Base-by-base conservation (phyloP, 352 stramenopile species). In the Globisporangium irregulare region DNA sequence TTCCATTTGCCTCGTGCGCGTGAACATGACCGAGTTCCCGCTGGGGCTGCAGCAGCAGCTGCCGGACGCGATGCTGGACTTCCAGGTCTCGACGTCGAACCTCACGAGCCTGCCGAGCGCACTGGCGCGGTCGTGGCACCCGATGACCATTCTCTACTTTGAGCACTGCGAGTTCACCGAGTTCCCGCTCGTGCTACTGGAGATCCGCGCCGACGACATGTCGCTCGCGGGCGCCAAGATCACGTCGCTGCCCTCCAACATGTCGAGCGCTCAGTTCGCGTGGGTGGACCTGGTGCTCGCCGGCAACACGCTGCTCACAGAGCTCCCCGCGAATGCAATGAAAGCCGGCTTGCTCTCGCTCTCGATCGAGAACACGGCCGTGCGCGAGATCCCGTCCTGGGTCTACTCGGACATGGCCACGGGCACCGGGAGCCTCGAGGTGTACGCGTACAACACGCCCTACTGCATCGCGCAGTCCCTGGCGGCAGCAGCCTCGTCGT, bases 381-480 rank as follows among this genome's bases (percentile, higher is more conserved):
- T 81, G 20, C 46, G 58, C 14, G 55, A 64, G 27, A 48, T 76
- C 14, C 69, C 74, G 14, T 36, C 22, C 9, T 74, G 54, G 59
- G 55, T 72, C 50, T 55, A 53, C 15, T 38, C 38, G 20, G 54
- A 27, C 41, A 53, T 53, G 29, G 20, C 22, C 38, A 60, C 25
- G 3, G 36, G 25, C 4, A n/a, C 25, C 3, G 12, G 43, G 3
- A 41, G 7, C 15, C 25, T 77, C n/a, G 46, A 50, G 0, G 50
- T 81, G 36, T 81, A 77, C 50, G 72, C 74, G 25, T 66, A 75
- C 72, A 75, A 78, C 61, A 79, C 74, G 38, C 74, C 72, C n/a
- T 73, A 73, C 22, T 80, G 74, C 36, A 41, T 24, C 1, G 14
- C 64, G 12, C 46, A 34, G 5, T 46, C 58, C 20, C 43, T 58